phyloP scores from a whole-genome alignment of 805 yeast genomes.

The Zygotorulaspora chibaensis region DNA sequence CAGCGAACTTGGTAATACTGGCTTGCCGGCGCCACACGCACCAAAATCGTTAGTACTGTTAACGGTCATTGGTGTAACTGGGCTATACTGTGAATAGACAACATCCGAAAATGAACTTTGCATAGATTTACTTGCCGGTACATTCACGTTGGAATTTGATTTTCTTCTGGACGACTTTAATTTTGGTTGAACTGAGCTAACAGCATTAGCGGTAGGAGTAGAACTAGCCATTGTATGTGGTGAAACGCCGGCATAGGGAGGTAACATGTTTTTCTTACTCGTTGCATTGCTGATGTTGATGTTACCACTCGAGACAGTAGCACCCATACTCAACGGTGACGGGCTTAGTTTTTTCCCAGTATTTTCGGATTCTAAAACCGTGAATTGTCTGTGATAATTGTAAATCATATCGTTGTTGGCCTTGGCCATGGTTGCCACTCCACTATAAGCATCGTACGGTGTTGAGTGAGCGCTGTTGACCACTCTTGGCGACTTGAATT shows the following conservation, averaged over 20 bases:
- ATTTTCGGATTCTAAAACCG: slow-evolving; percentile 71
- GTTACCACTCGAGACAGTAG: slow-evolving; percentile 1
- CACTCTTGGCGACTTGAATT: not conserved
- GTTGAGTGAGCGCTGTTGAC: not conserved
- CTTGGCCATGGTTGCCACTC: not conserved
- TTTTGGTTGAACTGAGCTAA: slow-evolving; percentile 1
- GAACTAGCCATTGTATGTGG: slow-evolving; percentile 5
- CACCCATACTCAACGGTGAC: slow-evolving; percentile 10
- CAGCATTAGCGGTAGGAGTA: not conserved
- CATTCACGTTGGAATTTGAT: slow-evolving; percentile 4
- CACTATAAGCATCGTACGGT: not conserved
- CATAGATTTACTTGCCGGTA: slow-evolving; percentile 10
- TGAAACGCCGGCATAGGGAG: slow-evolving; percentile 8
- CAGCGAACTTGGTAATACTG: slow-evolving; percentile 14
- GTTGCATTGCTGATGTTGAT: slow-evolving; percentile 23
- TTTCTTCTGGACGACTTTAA: slow-evolving; percentile 8
- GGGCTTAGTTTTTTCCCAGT: slow-evolving; percentile 36
- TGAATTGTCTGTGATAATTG: slow-evolving; percentile 77
- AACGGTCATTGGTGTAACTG: slow-evolving; percentile 13
- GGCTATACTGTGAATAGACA: slow-evolving; percentile 1
- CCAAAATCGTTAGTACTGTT: slow-evolving; percentile 7
- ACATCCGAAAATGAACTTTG: slow-evolving; percentile 5
- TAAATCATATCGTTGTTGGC: slow-evolving; percentile 38
- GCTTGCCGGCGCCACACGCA: slow-evolving; percentile 7
- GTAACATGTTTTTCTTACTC: slow-evolving; percentile 9